These are phyloP conservation scores for Fraxinus baroniana DNA, from an alignment of 305 asterid genomes.

Conservation along the genomic window DNA sequence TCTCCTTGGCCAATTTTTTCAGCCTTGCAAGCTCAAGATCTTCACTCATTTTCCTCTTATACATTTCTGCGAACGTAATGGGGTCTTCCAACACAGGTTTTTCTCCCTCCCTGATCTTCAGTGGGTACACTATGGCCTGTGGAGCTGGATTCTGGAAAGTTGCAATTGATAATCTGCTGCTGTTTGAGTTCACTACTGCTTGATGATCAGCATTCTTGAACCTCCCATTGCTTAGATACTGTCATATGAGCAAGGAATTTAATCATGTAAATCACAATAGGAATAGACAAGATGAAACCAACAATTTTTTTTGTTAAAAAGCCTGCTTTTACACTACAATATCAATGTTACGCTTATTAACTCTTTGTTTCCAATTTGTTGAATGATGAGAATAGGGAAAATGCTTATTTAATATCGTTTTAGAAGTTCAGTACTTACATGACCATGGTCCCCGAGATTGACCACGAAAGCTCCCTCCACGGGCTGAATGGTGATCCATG, in stretches of 20 bases:
- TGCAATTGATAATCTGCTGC: slow-evolving; percentile 71
- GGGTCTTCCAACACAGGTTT: slow-evolving; percentile 47
- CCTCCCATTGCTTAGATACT: slow-evolving; percentile 89
- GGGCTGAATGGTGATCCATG: slow-evolving; percentile 89
- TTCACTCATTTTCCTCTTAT: slow-evolving; percentile 68
- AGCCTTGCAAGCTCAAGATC: slow-evolving; percentile 62
- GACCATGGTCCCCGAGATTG: slow-evolving; percentile 85
- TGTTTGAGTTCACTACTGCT: slow-evolving; percentile 77
- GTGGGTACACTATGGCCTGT: slow-evolving; percentile 64
- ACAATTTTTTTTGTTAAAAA: neutral
- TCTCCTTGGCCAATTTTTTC: slow-evolving; percentile 55
- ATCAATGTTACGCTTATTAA: neutral
- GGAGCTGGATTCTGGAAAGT: slow-evolving; percentile 82
- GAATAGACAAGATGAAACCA: neutral
- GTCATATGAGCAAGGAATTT: neutral
- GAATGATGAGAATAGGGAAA: neutral
- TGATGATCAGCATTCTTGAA: slow-evolving; percentile 93
- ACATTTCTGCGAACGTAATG: slow-evolving; percentile 65
- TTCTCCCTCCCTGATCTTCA: slow-evolving; percentile 58
- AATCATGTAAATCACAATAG: neutral
- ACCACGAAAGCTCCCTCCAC: slow-evolving; percentile 79
- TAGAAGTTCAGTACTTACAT: slow-evolving; percentile 36
- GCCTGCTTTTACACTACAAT: neutral
- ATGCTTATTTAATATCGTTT: neutral
- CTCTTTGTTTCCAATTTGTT: neutral